These are phyloP conservation scores for Cutaneotrichosporon daszewskae DNA, from an alignment of 1,284 basidiomycete species.

Conservation along the genomic window DNA sequence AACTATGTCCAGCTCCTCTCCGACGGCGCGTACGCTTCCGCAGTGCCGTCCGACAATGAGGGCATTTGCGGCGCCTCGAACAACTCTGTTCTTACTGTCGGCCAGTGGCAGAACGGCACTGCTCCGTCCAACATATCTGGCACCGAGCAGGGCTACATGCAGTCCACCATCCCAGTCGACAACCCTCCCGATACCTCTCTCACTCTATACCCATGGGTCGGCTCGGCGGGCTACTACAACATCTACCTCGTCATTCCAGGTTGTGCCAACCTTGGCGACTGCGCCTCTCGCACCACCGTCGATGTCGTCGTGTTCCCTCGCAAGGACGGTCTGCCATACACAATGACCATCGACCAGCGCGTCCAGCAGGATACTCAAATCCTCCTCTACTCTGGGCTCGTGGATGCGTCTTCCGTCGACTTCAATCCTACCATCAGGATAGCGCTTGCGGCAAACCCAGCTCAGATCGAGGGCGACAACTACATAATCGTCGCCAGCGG, in stretches of 20 bases:
- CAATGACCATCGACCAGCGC: constrained; percentile 66
- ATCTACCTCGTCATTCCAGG: constrained; percentile 82
- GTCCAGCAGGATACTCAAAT: constrained; percentile 60
- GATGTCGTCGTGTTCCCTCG: constrained; percentile 77
- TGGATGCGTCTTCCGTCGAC: constrained; percentile 62
- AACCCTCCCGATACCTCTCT: constrained; percentile 59
- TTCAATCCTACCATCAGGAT: constrained; percentile 72
- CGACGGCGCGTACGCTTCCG: constrained; percentile 55
- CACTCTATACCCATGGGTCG: constrained; percentile 86
- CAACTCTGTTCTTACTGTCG: constrained; percentile 53
- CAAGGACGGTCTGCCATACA: constrained; percentile 58
- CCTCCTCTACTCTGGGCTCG: constrained; percentile 72
- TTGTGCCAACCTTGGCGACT: constrained; percentile 74
- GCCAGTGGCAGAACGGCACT: constrained; percentile 62
- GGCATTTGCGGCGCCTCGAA: constrained; percentile 22
- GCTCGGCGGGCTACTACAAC: constrained; percentile 77
- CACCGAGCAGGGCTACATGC: constrained; percentile 69
- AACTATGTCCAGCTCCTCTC: constrained; percentile 86
- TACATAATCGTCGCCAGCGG: constrained; percentile 77
- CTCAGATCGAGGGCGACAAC: constrained; percentile 59
- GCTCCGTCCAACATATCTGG: constrained; percentile 68
- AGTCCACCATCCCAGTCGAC: constrained; percentile 62
- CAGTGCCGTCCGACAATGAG: constrained; percentile 50
- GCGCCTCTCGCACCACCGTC: constrained; percentile 71
- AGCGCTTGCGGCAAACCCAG: constrained; percentile 59